Evolutionary conservation across 305 asterid species (phyloP), one percentile per base, ranked within the genome.

Genomic region (Fraxinus dipetala): DNA sequence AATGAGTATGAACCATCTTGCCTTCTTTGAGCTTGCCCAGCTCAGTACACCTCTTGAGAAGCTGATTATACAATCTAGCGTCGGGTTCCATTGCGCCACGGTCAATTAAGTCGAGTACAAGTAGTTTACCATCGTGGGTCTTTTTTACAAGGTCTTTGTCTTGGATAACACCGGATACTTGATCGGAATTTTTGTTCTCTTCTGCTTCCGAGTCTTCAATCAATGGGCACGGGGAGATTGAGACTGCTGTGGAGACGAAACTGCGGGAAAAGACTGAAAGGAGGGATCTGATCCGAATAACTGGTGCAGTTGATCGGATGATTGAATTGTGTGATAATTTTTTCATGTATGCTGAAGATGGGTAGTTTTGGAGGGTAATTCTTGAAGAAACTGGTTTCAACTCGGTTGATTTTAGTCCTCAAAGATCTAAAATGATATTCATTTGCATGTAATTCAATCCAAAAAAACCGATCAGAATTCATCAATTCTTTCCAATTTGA

Each of bases 41-140:
- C 74, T 87, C 83, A 2, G 98, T 91, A 78, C 96, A 95, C 82
- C 84, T 91, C 86, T 89, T 93, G 80, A 95, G 80, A 81, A 93
- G 92, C 20, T 87, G 84, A 11, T 82, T 81, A 56, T 91, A 95
- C 63, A 93, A 88, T 43, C 87, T 83, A 0, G 92, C 92, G 79
- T 90, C 91, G 35, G 89, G 82, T 13, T 89, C 85, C 90, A 91
- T 78, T 3, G 90, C 85, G 10, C 94, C 94, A 32, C 84, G 87
- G 61, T 92, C 90, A 24, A 92, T 88, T 78, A 89, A 93, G 80
- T 89, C 93, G 22, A 92, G 92, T 56, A 93, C 90, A 20, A 85
- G 83, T 79, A 95, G 92, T 65, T 86, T 88, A 0, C 95, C 96
- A 88, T 87, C 82, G n/a, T 82, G 80, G 31, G 89, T 28, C 82